These are phyloP conservation scores for Cylindrodendrum hubeiense DNA, from an alignment of 2,329 filamentous ascomycete genomes.

Conservation along the genomic window DNA sequence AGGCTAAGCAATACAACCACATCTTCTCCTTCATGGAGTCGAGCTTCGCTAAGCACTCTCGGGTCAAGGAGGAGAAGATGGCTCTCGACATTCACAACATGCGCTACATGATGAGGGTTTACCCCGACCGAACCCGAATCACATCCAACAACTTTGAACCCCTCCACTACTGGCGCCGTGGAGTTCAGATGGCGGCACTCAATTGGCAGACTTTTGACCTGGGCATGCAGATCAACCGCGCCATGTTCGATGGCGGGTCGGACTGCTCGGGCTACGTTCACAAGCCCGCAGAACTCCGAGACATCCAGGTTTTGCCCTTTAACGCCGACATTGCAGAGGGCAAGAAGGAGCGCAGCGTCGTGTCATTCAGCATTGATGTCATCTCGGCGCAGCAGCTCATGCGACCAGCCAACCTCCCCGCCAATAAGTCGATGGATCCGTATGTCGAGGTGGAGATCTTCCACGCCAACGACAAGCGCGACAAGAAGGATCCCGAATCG, in stretches of 20 bases:
- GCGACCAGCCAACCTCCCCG: conserved; percentile 79
- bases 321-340: conserved; percentile 65
- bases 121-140: conserved; percentile 85
- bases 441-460: conserved; percentile 97
- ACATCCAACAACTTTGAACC: conserved; percentile 96
- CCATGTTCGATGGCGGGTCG: conserved; percentile 93
- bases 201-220: conserved; percentile 99
- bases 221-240: conserved; percentile 95
- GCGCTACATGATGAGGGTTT: conserved; percentile 92
- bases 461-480: conserved; percentile 91
- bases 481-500: conserved; percentile 82
- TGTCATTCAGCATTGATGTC: conserved; percentile 88
- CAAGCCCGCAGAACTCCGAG: conserved; percentile 88
- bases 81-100: conserved; percentile 91
- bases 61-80: conserved; percentile 80
- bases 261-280: conserved; percentile 93
- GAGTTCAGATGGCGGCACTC: conserved; percentile 96
- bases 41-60: conserved; percentile 85
- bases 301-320: conserved; percentile 70
- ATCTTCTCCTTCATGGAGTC: conserved; percentile 95
- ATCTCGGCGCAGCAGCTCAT: conserved; percentile 97
- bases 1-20: conserved; percentile 91
- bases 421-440: conserved; percentile 83
- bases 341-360: conserved; percentile 83
- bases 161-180: conserved; percentile 91